These are phyloP conservation scores for Petunia hybrid DNA, from an alignment of 305 asterid genomes.

Conservation along the genomic window DNA sequence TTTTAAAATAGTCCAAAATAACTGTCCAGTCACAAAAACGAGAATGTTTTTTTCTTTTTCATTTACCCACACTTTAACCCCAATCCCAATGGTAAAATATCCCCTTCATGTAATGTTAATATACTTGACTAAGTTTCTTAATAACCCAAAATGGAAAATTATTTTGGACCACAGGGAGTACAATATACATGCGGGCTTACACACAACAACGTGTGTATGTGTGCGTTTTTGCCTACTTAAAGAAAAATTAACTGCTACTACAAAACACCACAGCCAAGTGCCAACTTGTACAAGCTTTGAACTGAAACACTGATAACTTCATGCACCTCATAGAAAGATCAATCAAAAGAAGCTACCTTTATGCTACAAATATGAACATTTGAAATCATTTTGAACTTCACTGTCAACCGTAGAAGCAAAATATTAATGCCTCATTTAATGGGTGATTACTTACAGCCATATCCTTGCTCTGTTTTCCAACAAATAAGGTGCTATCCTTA, in stretches of 20 bases:
- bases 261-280: neutral
- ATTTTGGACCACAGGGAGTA: too few species aligned
- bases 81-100: too few species aligned
- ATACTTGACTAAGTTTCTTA: too few species aligned
- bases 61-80: too few species aligned
- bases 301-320: neutral
- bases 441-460: slow-evolving; percentile 13
- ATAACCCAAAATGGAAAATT: neutral
- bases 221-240: too few species aligned
- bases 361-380: neutral
- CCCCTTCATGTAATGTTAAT: too few species aligned
- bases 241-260: neutral
- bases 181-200: too few species aligned
- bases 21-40: too few species aligned
- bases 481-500: neutral
- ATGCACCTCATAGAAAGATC: neutral
- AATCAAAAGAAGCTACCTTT: neutral
- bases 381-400: neutral
- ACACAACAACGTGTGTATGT: too few species aligned
- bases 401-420: neutral
- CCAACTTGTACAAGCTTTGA: neutral
- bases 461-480: slow-evolving; percentile 9
- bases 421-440: slow-evolving; percentile 19
- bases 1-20: too few species aligned
- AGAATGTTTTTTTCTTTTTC: too few species aligned